Percentiles rank a stretch among this genome's conserved stretches.
Evolutionary conservation across 139 green algal genomes (phyloP).

Genomic region (Bryopsis sp.): DNA sequence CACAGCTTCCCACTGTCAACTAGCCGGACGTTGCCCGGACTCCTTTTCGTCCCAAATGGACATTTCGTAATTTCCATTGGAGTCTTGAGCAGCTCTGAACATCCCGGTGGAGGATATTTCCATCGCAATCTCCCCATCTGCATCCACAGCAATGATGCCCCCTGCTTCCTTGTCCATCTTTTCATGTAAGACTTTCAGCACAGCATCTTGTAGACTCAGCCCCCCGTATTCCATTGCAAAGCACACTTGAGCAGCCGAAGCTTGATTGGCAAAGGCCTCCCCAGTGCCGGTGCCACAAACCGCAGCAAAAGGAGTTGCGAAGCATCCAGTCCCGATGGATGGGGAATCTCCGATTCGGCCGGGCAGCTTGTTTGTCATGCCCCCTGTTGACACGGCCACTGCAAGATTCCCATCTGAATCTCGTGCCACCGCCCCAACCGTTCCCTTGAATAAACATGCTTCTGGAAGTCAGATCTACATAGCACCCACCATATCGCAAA

Average conservation of each 20-base stretch:
- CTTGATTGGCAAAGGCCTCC: not conserved
- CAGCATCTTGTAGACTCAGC: not conserved
- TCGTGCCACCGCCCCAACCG: slow-evolving; percentile 7
- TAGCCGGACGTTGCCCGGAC: too few species aligned
- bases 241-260: slow-evolving; percentile 6
- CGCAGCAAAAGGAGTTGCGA: not conserved
- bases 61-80: not conserved
- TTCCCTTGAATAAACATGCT: too few species aligned
- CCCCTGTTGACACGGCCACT: slow-evolving; percentile 15
- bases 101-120: slow-evolving; percentile 10
- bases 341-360: slow-evolving; percentile 14
- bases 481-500: too few species aligned
- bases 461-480: too few species aligned
- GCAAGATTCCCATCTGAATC: slow-evolving; percentile 11
- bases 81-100: not conserved
- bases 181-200: not conserved
- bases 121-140: slow-evolving; percentile 6
- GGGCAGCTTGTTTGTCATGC: slow-evolving; percentile 8
- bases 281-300: slow-evolving; percentile 15
- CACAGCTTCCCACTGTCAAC: too few species aligned
- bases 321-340: slow-evolving; percentile 10
- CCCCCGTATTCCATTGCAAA: slow-evolving; percentile 17
- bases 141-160: slow-evolving; percentile 12
- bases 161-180: slow-evolving; percentile 2
- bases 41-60: not conserved